Conservation (phyloP, 345 rosid species). For the sweet orange (Citrus sinensis) region DVS_A1.0 CM039165.1:84001-84500, state of each 20-base stretch:
- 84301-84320: conserved; percentile 39
- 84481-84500: background rate
- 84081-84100: background rate
- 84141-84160: background rate
- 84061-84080: background rate
- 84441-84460: background rate
- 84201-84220: conserved; percentile 40
- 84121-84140: background rate
- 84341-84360: background rate
- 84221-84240: conserved; percentile 58
- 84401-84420: background rate
- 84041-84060: background rate
- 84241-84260: conserved; percentile 45
- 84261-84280: conserved; percentile 62
- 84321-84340: too few relatives aligned
- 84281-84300: conserved; percentile 47
- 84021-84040: background rate
- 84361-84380: background rate
- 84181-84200: conserved; percentile 42
- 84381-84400: background rate
- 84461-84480: background rate
- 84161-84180: background rate
- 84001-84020: background rate
- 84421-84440: background rate
- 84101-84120: background rate